Evolutionary conservation across 139 green algal genomes (phyloP), one percentile per base, ranked within the genome.

Genomic region (Microglena sp.): DNA sequence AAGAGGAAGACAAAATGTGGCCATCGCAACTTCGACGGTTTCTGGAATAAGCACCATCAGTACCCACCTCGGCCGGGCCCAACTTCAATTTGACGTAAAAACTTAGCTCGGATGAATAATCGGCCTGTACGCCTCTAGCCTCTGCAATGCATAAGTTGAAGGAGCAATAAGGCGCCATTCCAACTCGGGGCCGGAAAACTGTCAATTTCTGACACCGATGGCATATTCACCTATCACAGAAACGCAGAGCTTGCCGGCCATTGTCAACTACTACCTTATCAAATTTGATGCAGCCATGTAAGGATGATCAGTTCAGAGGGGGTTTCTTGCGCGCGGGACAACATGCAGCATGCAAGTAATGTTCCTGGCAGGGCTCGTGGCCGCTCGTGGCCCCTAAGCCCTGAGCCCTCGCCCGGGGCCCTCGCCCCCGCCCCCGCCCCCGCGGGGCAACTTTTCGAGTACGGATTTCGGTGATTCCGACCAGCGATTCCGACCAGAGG

Each of bases 61-160:
- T 7, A 0, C n/a, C n/a, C n/a, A 76, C 70, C 70, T 72, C 55
- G 24, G 59, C 55, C 24, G n/a, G 33, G 21, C 70, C 70, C 2
- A 76, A 36, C 0, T 55, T 43, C 7, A 76, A 35, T 35, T 67
- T 71, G 11, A 76, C 70, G 18, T 76, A 76, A 15, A 76, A 76
- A 31, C 67, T 76, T 5, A 60, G 67, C 11, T 66, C 70, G 0
- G 64, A 55, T 15, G 36, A 57, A 1, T 64, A 64, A 35, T 76
- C 70, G 0, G 70, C 70, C 40, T 65, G 57, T 2, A 76, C 56
- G n/a, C 68, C 68, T 3, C 70, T 63, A 0, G 63, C 70, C 58
- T 76, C 70, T 76, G 70, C 62, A 53, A n/a, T 1, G 22, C 28
- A 15, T 24, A 29, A 61, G 7, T 34, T 59, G 1, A 0, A 43